Conservation (phyloP, 139 green algal species). For the Raphidocelis subcapitata region DNA sequence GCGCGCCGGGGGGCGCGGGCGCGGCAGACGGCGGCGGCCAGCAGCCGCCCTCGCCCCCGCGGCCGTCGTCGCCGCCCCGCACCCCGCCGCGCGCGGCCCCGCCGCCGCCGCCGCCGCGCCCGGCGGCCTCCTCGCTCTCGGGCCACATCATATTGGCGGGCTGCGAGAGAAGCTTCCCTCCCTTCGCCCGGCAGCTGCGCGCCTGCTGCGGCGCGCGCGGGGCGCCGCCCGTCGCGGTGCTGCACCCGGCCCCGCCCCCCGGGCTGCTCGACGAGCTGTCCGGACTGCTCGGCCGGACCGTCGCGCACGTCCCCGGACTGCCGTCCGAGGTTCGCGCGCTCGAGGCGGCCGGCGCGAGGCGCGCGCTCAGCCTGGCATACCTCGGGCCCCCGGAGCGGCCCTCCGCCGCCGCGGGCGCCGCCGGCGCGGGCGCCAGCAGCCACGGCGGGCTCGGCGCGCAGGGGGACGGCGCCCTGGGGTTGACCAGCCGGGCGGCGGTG, state of each 20-base stretch:
- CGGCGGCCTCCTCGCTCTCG: neutral
- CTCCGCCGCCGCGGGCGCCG: too few species aligned
- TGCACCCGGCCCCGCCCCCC: constrained; percentile 37
- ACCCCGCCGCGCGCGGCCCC: too few species aligned
- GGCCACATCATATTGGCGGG: constrained; percentile 42
- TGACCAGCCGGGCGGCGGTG: constrained; percentile 42
- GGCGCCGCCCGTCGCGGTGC: constrained; percentile 22
- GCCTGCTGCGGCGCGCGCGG: constrained; percentile 2
- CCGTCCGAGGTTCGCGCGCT: constrained; percentile 45
- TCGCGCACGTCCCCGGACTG: constrained; percentile 30
- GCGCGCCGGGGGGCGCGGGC: too few species aligned
- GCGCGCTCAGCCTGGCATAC: constrained; percentile 27
- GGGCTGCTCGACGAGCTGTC: constrained; percentile 18
- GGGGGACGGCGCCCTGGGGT: too few species aligned
- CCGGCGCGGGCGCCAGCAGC: too few species aligned
- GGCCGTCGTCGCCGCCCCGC: too few species aligned
- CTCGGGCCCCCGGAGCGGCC: constrained; percentile 31
- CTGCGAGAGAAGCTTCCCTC: constrained; percentile 23
- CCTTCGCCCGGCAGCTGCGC: constrained; percentile 39
- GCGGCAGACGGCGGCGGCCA: too few species aligned
- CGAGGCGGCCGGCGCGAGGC: constrained; percentile 23
- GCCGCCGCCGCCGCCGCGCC: too few species aligned
- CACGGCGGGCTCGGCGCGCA: too few species aligned
- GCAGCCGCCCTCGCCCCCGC: too few species aligned
- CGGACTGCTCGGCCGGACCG: neutral